Base-by-base conservation (phyloP, 1,284 basidiomycete genomes). In the Marasmius sp. region DNA sequence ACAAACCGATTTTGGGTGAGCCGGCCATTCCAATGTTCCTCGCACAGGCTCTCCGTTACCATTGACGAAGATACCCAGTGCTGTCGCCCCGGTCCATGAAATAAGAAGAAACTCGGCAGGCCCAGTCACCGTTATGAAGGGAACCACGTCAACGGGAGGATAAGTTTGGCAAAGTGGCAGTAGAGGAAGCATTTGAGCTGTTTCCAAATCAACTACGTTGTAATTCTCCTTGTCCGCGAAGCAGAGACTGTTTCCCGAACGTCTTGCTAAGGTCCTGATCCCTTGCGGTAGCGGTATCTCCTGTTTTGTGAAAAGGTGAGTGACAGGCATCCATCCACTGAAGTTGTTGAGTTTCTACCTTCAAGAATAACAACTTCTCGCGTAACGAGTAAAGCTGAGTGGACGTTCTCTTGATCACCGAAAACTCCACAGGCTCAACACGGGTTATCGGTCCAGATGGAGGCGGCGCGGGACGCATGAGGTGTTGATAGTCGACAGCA, bases 11-110 rank as follows among this genome's bases (percentile, higher is more conserved):
- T 87, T 77, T 0, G 94, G 93, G 76, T 95, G 88, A 51, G 80
- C 83, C 0, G 85, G 80, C 93, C 93, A 97, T 71, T 94, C 86
- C 38, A 97, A 77, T 2, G 94, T 95, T 1, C 94, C 94, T 50
- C 95, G 83, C 9, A 94, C 90, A 11, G 95, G 94, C 72, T 96
- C 94, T 1, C 94, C 94, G 11, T 87, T 84, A 0, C 87, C 86
- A 33, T 85, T 93, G 64, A 97, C 81, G 70, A 97, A 97, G 1
- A 97, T 77, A 0, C 95, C 95, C 59, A 97, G 79, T 0, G 92
- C 91, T 61, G 81, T 86, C 6, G 78, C 74, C 8, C 92, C 94
- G 0, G 87, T 93, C 85, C 86, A 90, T 1, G 87, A 90, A n/a
- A 89, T 75, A 18, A 92, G 78, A 51, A 93, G 79, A 65, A 95